These are phyloP conservation scores for Metarhizium humberi DNA, from an alignment of 2,329 filamentous ascomycete genomes.

Conservation along the genomic window DNA sequence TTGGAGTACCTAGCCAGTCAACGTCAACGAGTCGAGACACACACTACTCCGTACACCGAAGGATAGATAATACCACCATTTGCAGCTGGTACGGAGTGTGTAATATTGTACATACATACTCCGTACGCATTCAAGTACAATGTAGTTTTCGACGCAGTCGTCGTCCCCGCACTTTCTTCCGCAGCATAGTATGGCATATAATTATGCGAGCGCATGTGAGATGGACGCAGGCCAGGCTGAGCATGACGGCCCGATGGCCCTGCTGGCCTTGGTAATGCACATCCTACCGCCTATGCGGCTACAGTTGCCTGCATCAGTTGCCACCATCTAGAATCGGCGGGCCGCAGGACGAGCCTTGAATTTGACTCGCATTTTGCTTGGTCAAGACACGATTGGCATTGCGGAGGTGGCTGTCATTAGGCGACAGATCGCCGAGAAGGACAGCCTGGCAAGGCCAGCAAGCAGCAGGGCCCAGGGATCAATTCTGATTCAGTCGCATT, in stretches of 20 bases:
- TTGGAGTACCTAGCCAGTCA: too few relatives aligned
- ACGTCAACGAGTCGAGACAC: too few relatives aligned
- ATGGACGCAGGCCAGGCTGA: background rate
- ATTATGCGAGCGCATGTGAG: background rate
- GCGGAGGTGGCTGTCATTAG: background rate
- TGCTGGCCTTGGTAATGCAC: background rate
- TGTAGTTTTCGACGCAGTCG: too few relatives aligned
- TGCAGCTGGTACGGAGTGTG: too few relatives aligned
- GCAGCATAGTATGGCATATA: background rate
- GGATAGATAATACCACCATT: too few relatives aligned
- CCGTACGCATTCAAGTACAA: too few relatives aligned
- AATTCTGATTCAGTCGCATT: too few relatives aligned
- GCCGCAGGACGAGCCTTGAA: background rate
- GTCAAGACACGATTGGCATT: background rate
- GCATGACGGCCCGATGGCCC: background rate
- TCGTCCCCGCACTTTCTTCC: background rate
- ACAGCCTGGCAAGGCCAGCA: too few relatives aligned
- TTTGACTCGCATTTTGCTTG: background rate
- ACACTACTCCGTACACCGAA: too few relatives aligned
- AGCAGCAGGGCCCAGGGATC: too few relatives aligned
- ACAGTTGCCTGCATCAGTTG: background rate
- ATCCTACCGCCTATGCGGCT: background rate
- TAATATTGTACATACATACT: too few relatives aligned
- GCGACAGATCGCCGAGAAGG: background rate
- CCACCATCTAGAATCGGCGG: background rate